phyloP scores from a whole-genome alignment of 768 basidiomycete species.

The Mycena capillaripes region DNA sequence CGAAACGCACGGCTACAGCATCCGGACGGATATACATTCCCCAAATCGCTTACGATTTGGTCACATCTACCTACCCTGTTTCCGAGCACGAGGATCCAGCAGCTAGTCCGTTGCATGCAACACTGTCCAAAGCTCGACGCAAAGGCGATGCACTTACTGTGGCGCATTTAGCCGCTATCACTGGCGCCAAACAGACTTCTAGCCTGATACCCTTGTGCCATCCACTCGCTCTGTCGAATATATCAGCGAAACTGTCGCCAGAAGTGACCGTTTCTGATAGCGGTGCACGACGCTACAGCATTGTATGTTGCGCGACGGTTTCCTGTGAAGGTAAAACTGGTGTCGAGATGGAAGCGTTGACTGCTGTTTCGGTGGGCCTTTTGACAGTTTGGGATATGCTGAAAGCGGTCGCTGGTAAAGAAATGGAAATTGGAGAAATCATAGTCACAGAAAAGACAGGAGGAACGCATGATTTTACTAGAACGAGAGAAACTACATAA shows the following conservation, averaged over 20 bases:
- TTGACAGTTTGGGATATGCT: conserved; percentile 96
- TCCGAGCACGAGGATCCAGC: conserved; percentile 19
- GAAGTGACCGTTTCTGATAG: conserved; percentile 45
- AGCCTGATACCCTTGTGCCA: conserved; percentile 92
- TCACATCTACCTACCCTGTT: conserved; percentile 59
- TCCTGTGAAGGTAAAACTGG: conserved; percentile 86
- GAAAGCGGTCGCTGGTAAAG: conserved; percentile 89
- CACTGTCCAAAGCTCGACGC: conserved; percentile 63
- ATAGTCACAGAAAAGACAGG: conserved; percentile 78
- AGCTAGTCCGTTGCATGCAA: conserved; percentile 45
- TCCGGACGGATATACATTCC: conserved; percentile 81
- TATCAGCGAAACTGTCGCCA: conserved; percentile 73
- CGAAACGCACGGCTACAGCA: conserved; percentile 81
- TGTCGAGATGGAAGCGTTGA: conserved; percentile 94
- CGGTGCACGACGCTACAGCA: conserved; percentile 54
- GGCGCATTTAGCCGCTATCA: conserved; percentile 89
- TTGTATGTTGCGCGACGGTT: conserved; percentile 77
- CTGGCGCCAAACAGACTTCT: conserved; percentile 88
- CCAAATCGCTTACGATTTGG: conserved; percentile 71
- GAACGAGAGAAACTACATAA: conserved; percentile 25
- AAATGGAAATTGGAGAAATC: conserved; percentile 84
- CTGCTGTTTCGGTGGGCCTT: conserved; percentile 82
- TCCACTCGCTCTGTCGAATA: conserved; percentile 79
- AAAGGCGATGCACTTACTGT: conserved; percentile 84
- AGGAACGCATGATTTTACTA: conserved; percentile 73